A percentile compares a stretch with the other conserved stretches of the same genome.
Evolutionary conservation across 768 basidiomycete species (phyloP).

Genomic region (Amanita pseudoporphyria): DNA sequence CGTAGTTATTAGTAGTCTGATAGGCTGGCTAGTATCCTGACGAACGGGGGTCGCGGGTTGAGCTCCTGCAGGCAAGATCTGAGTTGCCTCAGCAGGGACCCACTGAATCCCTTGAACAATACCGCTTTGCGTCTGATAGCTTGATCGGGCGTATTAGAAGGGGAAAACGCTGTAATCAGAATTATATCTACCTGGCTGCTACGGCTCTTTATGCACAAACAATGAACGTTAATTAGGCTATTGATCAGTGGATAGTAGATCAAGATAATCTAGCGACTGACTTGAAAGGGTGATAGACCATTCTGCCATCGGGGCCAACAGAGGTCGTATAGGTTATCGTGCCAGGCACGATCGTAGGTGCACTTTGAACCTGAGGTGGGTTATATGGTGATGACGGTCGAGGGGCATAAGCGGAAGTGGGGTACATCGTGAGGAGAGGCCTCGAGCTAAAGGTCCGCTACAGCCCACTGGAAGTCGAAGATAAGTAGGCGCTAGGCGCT

Average conservation of each 20-base stretch:
- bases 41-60: conserved; percentile 48
- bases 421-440: conserved; percentile 18
- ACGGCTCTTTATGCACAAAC: conserved; percentile 43
- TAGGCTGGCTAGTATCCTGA: conserved; percentile 6
- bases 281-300: conserved; percentile 70
- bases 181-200: conserved; percentile 50
- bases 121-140: conserved; percentile 66
- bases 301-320: conserved; percentile 47
- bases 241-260: conserved; percentile 12
- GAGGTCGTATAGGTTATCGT: conserved; percentile 67
- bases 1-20: conserved; percentile 1
- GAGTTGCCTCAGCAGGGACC: conserved; percentile 63
- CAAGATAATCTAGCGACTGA: conserved; percentile 17
- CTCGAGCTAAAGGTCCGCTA: neutral
- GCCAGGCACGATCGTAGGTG: conserved; percentile 43
- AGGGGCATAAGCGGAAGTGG: conserved; percentile 21
- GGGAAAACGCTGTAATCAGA: conserved; percentile 2
- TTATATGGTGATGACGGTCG: conserved; percentile 17
- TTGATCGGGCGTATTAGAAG: conserved; percentile 22
- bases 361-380: conserved; percentile 13
- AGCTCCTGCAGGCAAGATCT: conserved; percentile 49
- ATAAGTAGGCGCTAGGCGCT: neutral
- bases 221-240: conserved; percentile 2
- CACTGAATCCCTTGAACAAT: conserved; percentile 57
- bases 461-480: neutral